These are phyloP conservation scores for Linnemannia exigua DNA, from an alignment of 192 early-diverging fungal species.

Conservation along the genomic window DNA sequence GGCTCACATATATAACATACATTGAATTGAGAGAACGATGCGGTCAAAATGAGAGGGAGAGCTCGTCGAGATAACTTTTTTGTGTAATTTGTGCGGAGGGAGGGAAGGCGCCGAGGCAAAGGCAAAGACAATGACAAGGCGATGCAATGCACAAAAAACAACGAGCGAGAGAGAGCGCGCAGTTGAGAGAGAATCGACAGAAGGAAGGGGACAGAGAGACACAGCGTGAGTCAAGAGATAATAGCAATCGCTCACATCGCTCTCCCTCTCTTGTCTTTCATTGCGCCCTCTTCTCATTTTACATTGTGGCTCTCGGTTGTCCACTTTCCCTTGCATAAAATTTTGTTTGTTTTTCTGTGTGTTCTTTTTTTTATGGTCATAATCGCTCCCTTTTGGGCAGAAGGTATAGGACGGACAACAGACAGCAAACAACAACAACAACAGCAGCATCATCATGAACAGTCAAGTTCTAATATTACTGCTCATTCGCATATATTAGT, in stretches of 20 bases:
- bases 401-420: no score
- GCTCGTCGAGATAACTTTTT: neutral
- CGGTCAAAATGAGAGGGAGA: neutral
- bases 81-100: constrained; percentile 1
- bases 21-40: neutral
- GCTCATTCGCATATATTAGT: neutral
- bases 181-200: neutral
- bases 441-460: neutral
- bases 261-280: no score
- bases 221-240: neutral
- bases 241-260: neutral
- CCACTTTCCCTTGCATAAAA: constrained; percentile 11
- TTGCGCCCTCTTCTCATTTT: no score
- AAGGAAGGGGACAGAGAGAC: no score
- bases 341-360: constrained; percentile 1
- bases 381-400: neutral
- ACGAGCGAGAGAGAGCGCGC: neutral
- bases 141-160: neutral
- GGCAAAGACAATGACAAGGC: neutral
- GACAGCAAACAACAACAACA: no score
- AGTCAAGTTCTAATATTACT: neutral
- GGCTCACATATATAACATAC: neutral
- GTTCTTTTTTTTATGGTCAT: neutral
- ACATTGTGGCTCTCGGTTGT: neutral
- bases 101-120: neutral